Evolutionary conservation across 2,329 filamentous ascomycete species (phyloP).

Genomic region (Phaeosphaeria sp.): DNA sequence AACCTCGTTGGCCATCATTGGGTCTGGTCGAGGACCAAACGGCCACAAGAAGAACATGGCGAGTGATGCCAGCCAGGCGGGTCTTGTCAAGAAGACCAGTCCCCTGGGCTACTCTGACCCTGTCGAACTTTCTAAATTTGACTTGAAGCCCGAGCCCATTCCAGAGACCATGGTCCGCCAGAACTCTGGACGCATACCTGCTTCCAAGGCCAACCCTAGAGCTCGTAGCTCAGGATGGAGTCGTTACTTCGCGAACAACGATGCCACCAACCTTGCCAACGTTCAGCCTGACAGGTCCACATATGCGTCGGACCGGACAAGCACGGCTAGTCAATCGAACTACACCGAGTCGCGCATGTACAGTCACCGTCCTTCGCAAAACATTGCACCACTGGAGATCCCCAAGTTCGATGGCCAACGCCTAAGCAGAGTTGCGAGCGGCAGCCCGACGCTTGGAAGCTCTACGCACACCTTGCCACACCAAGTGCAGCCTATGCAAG

Average conservation of each 20-base stretch:
- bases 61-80: slow-evolving; percentile 67
- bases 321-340: slow-evolving; percentile 45
- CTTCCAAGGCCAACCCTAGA: slow-evolving; percentile 28
- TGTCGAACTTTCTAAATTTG: slow-evolving; percentile 55
- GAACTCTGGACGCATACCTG: slow-evolving; percentile 38
- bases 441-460: slow-evolving; percentile 72
- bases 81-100: slow-evolving; percentile 63
- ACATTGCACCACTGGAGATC: slow-evolving; percentile 69
- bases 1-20: slow-evolving; percentile 57
- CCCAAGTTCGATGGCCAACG: slow-evolving; percentile 63
- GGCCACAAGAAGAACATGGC: slow-evolving; percentile 58
- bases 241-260: slow-evolving; percentile 77
- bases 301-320: slow-evolving; percentile 49
- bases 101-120: slow-evolving; percentile 48
- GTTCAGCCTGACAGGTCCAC: slow-evolving; percentile 64
- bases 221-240: slow-evolving; percentile 75
- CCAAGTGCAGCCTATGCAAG: slow-evolving; percentile 45
- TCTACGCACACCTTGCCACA: slow-evolving; percentile 54
- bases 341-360: slow-evolving; percentile 62
- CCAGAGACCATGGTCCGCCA: slow-evolving; percentile 45
- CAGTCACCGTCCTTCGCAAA: slow-evolving; percentile 69
- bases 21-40: slow-evolving; percentile 60
- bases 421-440: slow-evolving; percentile 71
- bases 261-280: slow-evolving; percentile 61
- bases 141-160: slow-evolving; percentile 45